Conservation (phyloP, 169 alveolate genomes). For the Pseudocohnilembus persalinus region DNA sequence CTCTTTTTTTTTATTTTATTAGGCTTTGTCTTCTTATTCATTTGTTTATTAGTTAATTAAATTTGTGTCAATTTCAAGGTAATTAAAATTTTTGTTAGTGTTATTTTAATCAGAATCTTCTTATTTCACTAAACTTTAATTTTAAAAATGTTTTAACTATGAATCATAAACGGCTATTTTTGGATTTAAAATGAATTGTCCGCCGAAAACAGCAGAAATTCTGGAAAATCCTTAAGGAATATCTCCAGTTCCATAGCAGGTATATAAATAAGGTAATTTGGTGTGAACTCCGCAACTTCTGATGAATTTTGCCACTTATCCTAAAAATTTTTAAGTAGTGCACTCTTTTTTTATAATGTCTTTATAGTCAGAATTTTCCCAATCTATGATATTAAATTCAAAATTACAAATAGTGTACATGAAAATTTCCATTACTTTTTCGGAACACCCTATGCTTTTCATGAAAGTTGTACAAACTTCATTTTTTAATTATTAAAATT, state of each 20-base stretch:
- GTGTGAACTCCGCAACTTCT: conserved; percentile 37
- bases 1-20: not conserved
- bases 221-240: conserved; percentile 45
- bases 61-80: not conserved
- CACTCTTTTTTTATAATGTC: conserved; percentile 10
- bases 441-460: not conserved
- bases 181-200: not conserved
- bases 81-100: too few relatives aligned
- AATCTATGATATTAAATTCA: conserved; percentile 7
- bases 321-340: conserved; percentile 21
- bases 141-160: not conserved
- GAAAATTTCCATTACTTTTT: conserved; percentile 29
- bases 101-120: too few relatives aligned
- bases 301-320: conserved; percentile 19
- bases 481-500: conserved; percentile 17
- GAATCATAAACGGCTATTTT: not conserved
- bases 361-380: not conserved
- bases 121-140: too few relatives aligned
- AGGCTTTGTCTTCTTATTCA: not conserved
- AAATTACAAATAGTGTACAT: conserved; percentile 33
- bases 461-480: conserved; percentile 8
- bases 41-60: not conserved
- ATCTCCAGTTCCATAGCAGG: conserved; percentile 44
- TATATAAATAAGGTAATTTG: conserved; percentile 29
- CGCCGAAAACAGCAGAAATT: conserved; percentile 30